phyloP scores from a whole-genome alignment of 495 filamentous ascomycete genomes.

The Immersiella caudata region DNA sequence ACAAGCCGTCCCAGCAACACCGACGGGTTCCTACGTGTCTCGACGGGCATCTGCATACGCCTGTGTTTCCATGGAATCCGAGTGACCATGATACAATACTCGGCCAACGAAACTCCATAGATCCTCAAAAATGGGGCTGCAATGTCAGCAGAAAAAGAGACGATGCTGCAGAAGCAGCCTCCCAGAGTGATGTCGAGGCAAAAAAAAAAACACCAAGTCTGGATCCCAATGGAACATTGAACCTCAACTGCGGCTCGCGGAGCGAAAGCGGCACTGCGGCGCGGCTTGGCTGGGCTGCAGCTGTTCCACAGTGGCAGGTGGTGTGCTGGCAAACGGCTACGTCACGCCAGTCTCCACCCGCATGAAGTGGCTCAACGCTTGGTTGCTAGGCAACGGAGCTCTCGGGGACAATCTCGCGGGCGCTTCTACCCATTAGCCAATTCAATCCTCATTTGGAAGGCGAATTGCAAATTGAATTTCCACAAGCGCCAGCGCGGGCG shows the following conservation, averaged over 20 bases:
- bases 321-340: slow-evolving; percentile 21
- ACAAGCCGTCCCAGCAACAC: not conserved
- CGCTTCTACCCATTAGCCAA: slow-evolving; percentile 4
- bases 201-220: too few species aligned
- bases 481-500: not conserved
- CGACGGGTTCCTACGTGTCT: not conserved
- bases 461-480: not conserved
- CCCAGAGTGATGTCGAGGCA: not conserved
- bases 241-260: not conserved
- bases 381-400: slow-evolving; percentile 20
- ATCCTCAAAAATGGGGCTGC: not conserved
- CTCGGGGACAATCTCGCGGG: not conserved
- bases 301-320: not conserved
- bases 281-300: not conserved
- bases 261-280: not conserved
- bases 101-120: not conserved
- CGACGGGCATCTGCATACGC: not conserved
- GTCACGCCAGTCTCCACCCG: slow-evolving; percentile 13
- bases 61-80: slow-evolving; percentile 7
- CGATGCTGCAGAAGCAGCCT: not conserved
- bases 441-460: slow-evolving; percentile 6
- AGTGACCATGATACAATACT: not conserved
- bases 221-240: not conserved
- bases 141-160: not conserved
- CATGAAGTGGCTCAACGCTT: not conserved